A percentile compares a stretch with the other conserved stretches of the same genome.
Conservation (phyloP, 805 yeast species). For the Diddensiella caesifluorescens region DNA sequence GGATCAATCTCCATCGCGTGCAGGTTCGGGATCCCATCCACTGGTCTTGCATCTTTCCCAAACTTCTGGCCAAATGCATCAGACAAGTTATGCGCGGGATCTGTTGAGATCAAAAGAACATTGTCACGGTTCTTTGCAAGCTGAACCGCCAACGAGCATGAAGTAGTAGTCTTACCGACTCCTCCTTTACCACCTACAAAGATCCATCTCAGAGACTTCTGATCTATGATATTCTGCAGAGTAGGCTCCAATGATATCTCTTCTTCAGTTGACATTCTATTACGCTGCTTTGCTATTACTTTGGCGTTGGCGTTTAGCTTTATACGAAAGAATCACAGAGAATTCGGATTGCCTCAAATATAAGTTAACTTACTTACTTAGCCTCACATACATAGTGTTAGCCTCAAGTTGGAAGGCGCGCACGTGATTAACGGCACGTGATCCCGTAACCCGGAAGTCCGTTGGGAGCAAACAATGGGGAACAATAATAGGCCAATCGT, state of each 20-base stretch:
- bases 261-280: no score
- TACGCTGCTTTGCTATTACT: no score
- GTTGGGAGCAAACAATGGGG: no score
- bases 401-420: no score
- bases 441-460: no score
- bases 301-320: no score
- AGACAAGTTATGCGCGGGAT: constrained; percentile 96
- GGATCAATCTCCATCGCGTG: constrained; percentile 99
- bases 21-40: constrained; percentile 80
- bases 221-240: constrained; percentile 38
- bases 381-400: no score
- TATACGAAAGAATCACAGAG: no score
- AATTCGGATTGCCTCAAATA: no score
- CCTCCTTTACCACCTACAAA: constrained; percentile 99
- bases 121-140: constrained; percentile 80
- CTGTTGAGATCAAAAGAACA: constrained; percentile 88
- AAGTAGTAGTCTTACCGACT: constrained; percentile 97
- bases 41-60: constrained; percentile 92
- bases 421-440: no score
- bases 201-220: constrained; percentile 75
- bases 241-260: constrained; percentile 41
- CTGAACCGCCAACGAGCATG: constrained; percentile 92
- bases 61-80: constrained; percentile 99
- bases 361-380: no score
- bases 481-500: no score